These are phyloP conservation scores for Sicyos baderoa DNA, from an alignment of 306 rosid species.

Conservation along the genomic window DNA sequence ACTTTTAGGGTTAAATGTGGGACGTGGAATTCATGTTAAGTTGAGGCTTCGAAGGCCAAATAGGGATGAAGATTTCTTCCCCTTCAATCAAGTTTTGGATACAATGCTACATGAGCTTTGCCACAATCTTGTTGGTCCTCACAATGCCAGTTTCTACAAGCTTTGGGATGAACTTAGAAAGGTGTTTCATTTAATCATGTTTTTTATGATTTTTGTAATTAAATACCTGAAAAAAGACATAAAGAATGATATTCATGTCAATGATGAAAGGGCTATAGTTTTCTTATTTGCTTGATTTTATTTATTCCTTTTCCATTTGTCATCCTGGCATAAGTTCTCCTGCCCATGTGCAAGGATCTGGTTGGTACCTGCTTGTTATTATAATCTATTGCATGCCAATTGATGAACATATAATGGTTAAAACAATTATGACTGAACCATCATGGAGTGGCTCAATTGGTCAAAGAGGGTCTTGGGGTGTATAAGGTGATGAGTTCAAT, in stretches of 20 bases:
- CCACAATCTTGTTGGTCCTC: conserved; percentile 73
- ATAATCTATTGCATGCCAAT: background rate
- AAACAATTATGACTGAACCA: background rate
- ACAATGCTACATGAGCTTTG: conserved; percentile 98
- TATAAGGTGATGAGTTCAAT: too few relatives aligned
- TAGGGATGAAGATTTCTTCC: conserved; percentile 57
- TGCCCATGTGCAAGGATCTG: background rate
- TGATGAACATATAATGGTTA: background rate
- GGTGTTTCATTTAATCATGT: conserved; percentile 40
- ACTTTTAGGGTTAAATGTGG: conserved; percentile 28
- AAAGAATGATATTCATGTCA: background rate
- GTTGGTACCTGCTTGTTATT: background rate
- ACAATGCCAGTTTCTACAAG: conserved; percentile 75
- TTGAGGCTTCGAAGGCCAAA: conserved; percentile 59
- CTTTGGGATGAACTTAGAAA: conserved; percentile 94
- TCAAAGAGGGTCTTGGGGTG: too few relatives aligned
- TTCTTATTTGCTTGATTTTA: background rate
- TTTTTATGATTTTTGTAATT: conserved; percentile 8
- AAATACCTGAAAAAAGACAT: too few relatives aligned
- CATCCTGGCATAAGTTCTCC: background rate
- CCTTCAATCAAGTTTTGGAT: conserved; percentile 66
- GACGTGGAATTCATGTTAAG: too few relatives aligned
- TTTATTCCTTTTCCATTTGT: background rate
- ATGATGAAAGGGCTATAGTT: background rate
- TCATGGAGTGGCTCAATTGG: too few relatives aligned